Evolutionary conservation across 495 filamentous ascomycete species (phyloP).

Genomic region (Gamarada debralockiae): DNA sequence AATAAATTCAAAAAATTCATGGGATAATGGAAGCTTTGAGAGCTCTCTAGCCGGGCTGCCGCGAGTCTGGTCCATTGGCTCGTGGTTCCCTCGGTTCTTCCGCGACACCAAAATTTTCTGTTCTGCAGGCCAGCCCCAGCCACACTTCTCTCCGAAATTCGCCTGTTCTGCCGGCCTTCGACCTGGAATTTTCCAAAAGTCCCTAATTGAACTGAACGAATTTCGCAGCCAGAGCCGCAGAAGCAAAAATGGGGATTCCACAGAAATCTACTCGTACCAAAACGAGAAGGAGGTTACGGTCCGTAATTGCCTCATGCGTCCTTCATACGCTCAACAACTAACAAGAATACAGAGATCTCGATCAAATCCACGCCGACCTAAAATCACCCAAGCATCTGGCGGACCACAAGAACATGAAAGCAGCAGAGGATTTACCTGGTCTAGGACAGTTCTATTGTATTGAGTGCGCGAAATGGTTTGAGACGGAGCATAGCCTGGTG

Average conservation of each 20-base stretch:
- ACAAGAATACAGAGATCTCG: conserved; percentile 61
- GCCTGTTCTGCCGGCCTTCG: neutral
- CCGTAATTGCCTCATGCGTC: neutral
- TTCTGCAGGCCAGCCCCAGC: neutral
- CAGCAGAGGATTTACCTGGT: conserved; percentile 80
- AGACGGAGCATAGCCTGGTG: conserved; percentile 73
- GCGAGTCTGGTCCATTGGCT: neutral
- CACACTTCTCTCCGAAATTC: no score
- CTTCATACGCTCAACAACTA: conserved; percentile 1
- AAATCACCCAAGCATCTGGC: conserved; percentile 69
- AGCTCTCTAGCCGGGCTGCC: neutral
- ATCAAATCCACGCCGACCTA: conserved; percentile 83
- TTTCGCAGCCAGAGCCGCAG: neutral
- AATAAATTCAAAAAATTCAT: no score
- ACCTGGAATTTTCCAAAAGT: neutral
- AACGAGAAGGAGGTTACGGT: conserved; percentile 44
- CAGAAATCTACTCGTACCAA: conserved; percentile 55
- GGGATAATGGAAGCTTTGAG: no score
- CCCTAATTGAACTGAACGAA: neutral
- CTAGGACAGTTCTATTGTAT: conserved; percentile 81
- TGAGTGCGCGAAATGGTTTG: conserved; percentile 97
- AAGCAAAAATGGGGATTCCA: conserved; percentile 41
- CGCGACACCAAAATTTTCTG: neutral
- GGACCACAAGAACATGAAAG: conserved; percentile 72
- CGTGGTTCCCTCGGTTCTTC: neutral